Conservation (phyloP, 2,329 filamentous ascomycete genomes). For the Fonsecaea nubica region DNA sequence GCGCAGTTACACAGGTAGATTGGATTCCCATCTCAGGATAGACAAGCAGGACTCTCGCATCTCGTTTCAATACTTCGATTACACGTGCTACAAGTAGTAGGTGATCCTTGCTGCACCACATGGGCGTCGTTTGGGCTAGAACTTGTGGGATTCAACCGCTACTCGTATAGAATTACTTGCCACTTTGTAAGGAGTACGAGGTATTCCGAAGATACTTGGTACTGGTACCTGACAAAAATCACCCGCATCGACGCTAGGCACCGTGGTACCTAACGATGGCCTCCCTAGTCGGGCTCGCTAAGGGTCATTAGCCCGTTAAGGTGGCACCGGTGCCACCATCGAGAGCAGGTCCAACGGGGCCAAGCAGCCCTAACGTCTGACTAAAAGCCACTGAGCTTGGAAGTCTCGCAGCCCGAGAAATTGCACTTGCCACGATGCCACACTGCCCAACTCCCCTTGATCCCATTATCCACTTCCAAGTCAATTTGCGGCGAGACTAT, state of each 20-base stretch:
- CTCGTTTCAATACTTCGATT: background rate
- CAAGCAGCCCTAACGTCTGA: constrained; percentile 15
- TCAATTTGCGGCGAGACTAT: background rate
- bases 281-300: background rate
- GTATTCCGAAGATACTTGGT: too few species aligned
- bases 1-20: too few species aligned
- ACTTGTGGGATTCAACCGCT: background rate
- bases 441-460: constrained; percentile 12
- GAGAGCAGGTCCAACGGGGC: constrained; percentile 2
- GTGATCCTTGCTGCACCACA: background rate
- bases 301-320: background rate
- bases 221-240: background rate
- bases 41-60: background rate
- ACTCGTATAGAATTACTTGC: too few species aligned
- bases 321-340: background rate
- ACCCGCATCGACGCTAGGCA: background rate
- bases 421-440: constrained; percentile 3
- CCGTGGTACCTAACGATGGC: background rate
- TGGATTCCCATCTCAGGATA: background rate
- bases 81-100: background rate
- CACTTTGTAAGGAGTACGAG: too few species aligned
- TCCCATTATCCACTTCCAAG: background rate
- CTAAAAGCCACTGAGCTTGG: constrained; percentile 7
- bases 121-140: background rate
- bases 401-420: constrained; percentile 3